These are phyloP conservation scores for Chaetomiaceae sp. DNA, from an alignment of 2,329 filamentous ascomycete genomes.

Conservation along the genomic window DNA sequence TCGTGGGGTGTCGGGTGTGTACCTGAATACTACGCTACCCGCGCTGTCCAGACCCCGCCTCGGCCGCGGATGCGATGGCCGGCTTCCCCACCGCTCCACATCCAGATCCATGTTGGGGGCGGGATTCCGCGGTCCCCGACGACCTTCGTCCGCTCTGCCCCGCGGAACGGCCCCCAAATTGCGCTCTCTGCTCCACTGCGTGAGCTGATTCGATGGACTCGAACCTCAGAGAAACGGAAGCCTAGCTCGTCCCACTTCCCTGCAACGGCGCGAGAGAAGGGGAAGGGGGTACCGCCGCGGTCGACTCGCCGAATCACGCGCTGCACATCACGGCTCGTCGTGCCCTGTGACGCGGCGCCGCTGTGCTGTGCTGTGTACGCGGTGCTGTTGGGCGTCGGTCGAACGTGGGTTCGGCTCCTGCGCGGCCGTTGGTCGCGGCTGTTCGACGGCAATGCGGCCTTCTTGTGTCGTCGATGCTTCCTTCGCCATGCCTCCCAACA, in stretches of 20 bases:
- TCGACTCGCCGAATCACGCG: neutral
- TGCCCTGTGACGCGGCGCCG: too few species aligned
- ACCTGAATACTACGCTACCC: too few species aligned
- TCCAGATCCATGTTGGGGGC: neutral
- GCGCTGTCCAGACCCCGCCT: too few species aligned
- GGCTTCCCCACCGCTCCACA: too few species aligned
- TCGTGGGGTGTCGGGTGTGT: too few species aligned
- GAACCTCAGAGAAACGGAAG: too few species aligned
- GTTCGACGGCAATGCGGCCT: neutral
- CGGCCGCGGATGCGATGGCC: too few species aligned
- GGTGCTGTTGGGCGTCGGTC: too few species aligned
- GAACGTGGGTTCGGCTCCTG: too few species aligned
- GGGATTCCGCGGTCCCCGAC: neutral
- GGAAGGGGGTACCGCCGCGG: neutral
- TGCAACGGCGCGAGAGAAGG: neutral
- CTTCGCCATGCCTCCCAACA: neutral
- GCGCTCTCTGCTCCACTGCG: neutral
- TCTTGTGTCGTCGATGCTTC: neutral
- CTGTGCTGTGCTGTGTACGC: too few species aligned
- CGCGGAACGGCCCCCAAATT: neutral
- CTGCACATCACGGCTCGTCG: neutral
- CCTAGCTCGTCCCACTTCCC: neutral
- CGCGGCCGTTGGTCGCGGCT: too few species aligned
- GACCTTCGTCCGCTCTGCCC: neutral
- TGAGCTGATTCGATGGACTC: neutral